Percentiles rank a stretch among this genome's conserved stretches.
phyloP scores from a whole-genome alignment of 768 basidiomycete genomes.

The Chlorophyllum brunneum region DNA sequence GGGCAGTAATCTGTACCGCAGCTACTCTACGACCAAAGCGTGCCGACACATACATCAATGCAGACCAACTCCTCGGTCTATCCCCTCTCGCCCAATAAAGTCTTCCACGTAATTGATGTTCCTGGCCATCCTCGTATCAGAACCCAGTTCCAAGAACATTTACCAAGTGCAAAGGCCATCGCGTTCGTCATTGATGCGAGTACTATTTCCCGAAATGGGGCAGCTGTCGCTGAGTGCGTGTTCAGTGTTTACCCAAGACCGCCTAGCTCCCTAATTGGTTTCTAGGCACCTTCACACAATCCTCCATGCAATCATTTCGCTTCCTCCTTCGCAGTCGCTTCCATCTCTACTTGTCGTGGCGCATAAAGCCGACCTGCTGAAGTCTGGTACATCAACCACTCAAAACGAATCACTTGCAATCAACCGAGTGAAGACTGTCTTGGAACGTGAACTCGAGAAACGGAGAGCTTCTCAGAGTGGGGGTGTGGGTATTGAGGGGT shows the following conservation, averaged over 20 bases:
- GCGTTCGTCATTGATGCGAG: conserved; percentile 81
- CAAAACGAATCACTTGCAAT: conserved; percentile 42
- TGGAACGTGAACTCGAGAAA: conserved; percentile 84
- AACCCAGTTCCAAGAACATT: conserved; percentile 65
- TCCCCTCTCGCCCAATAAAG: conserved; percentile 37
- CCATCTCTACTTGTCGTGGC: conserved; percentile 67
- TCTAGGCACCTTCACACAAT: conserved; percentile 70
- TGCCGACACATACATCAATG: conserved; percentile 74
- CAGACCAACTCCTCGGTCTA: conserved; percentile 62
- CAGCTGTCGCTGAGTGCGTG: conserved; percentile 77
- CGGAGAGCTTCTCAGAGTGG: conserved; percentile 59
- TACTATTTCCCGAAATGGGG: conserved; percentile 71
- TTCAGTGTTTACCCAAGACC: neutral
- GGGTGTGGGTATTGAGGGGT: conserved; percentile 66
- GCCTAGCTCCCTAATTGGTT: conserved; percentile 3
- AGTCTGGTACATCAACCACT: conserved; percentile 31
- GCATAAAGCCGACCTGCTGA: conserved; percentile 75
- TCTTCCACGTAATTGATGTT: conserved; percentile 61
- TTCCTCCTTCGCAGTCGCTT: conserved; percentile 63
- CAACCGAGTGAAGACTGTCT: conserved; percentile 67
- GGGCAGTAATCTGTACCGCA: conserved; percentile 24
- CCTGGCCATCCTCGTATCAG: conserved; percentile 85
- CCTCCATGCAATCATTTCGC: conserved; percentile 63
- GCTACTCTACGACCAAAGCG: conserved; percentile 61
- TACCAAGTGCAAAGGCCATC: conserved; percentile 59